These are phyloP conservation scores for Fusarium pilosicola DNA, from an alignment of 2,329 filamentous ascomycete genomes.

Conservation along the genomic window DNA sequence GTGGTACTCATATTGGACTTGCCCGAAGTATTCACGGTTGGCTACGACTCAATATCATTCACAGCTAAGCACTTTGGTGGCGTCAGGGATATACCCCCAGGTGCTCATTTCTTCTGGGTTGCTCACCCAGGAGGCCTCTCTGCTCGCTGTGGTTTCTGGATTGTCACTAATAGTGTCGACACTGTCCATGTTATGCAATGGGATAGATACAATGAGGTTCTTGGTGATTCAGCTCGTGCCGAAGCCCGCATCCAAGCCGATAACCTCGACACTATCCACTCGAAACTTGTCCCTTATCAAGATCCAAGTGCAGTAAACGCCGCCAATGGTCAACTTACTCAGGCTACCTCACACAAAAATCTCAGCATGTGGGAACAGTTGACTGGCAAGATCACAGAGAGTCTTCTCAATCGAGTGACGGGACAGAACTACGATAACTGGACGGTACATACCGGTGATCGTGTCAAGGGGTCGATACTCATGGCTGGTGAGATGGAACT, in stretches of 20 bases:
- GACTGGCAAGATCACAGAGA: constrained; percentile 58
- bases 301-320: constrained; percentile 47
- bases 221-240: constrained; percentile 58
- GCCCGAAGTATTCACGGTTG: constrained; percentile 61
- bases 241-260: constrained; percentile 59
- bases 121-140: constrained; percentile 60
- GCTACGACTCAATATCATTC: constrained; percentile 63
- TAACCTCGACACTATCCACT: constrained; percentile 52
- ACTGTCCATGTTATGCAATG: constrained; percentile 61
- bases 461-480: constrained; percentile 55
- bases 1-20: constrained; percentile 63
- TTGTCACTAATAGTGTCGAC: constrained; percentile 52
- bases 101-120: constrained; percentile 70
- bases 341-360: constrained; percentile 37
- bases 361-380: constrained; percentile 62
- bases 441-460: constrained; percentile 65
- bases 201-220: constrained; percentile 65
- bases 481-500: constrained; percentile 54
- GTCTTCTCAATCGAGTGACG: constrained; percentile 59
- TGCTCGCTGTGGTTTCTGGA: constrained; percentile 67
- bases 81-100: constrained; percentile 64
- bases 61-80: constrained; percentile 61
- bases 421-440: constrained; percentile 56
- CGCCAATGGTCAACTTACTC: constrained; percentile 27
- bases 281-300: constrained; percentile 58